phyloP scores from a whole-genome alignment of 306 rosid species.

The Quercus bicolor region DNA sequence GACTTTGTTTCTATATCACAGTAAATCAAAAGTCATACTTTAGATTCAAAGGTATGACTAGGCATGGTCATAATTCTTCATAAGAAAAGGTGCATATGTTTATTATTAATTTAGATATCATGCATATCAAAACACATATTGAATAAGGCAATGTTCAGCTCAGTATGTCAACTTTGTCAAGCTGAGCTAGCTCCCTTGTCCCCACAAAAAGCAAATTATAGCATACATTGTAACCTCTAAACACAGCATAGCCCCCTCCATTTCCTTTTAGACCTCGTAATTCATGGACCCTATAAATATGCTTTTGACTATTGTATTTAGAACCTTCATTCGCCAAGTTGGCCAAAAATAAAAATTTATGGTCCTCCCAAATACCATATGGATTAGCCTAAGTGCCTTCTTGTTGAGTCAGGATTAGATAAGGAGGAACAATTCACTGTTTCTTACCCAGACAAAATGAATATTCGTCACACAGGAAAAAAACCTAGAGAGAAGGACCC shows the following conservation, averaged over 20 bases:
- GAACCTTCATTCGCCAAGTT: constrained; percentile 15
- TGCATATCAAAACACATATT: neutral
- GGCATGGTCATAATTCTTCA: neutral
- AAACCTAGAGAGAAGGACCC: constrained; percentile 37
- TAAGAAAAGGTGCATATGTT: neutral
- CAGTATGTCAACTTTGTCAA: constrained; percentile 46
- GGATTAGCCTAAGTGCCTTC: constrained; percentile 14
- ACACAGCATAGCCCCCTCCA: constrained; percentile 29
- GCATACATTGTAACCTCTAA: constrained; percentile 43
- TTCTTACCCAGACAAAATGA: constrained; percentile 59
- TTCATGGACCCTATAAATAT: constrained; percentile 24
- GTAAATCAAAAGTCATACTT: neutral
- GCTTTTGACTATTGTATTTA: constrained; percentile 33
- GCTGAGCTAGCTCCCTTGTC: constrained; percentile 32
- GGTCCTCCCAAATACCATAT: constrained; percentile 23
- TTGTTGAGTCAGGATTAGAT: constrained; percentile 39
- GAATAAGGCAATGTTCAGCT: neutral
- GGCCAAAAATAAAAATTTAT: constrained; percentile 28
- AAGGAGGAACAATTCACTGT: constrained; percentile 50
- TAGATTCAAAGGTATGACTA: neutral
- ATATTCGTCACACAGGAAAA: constrained; percentile 45
- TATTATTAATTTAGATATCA: neutral
- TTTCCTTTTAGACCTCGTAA: constrained; percentile 38
- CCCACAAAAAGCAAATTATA: constrained; percentile 56
- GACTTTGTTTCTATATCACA: no score